A percentile compares a stretch with the other conserved stretches of the same genome.
These are phyloP conservation scores for Penicillium decumbens DNA, from an alignment of 2,329 filamentous ascomycete genomes.

Conservation along the genomic window DNA sequence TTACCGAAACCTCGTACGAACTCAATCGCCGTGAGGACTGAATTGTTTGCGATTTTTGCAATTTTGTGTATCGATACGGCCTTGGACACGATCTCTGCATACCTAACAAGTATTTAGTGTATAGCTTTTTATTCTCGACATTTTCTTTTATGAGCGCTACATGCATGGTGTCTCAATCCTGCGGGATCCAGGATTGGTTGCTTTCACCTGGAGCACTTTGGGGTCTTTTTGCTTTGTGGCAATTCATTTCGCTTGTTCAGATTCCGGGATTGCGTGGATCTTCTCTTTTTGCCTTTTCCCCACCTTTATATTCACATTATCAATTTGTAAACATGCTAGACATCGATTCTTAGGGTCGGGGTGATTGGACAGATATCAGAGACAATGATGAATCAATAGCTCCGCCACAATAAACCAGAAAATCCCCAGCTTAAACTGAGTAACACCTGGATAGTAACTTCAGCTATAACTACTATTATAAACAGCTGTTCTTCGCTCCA, in stretches of 20 bases:
- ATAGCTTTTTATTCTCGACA: conserved; percentile 7
- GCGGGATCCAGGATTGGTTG: conserved; percentile 22
- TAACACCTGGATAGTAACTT: neutral
- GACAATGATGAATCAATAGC: neutral
- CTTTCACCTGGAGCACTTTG: conserved; percentile 20
- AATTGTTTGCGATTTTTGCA: conserved; percentile 8
- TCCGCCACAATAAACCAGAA: neutral
- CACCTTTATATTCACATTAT: conserved; percentile 13
- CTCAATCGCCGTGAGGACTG: conserved; percentile 34
- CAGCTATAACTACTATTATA: no score
- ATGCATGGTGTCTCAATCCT: conserved; percentile 11
- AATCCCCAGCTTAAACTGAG: neutral
- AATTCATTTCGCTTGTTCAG: neutral
- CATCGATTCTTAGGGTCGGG: conserved; percentile 22
- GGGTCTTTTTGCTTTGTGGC: conserved; percentile 5
- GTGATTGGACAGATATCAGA: conserved; percentile 4
- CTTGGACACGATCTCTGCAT: conserved; percentile 27
- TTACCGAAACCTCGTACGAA: conserved; percentile 39
- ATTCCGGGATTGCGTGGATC: neutral
- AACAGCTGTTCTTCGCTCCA: no score
- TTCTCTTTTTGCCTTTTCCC: conserved; percentile 14
- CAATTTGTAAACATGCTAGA: conserved; percentile 28
- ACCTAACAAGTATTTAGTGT: conserved; percentile 19
- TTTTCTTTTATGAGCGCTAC: conserved; percentile 5
- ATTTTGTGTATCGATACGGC: conserved; percentile 22